phyloP scores from a whole-genome alignment of 257 asterid species.

The Solanum sitiens region DNA sequence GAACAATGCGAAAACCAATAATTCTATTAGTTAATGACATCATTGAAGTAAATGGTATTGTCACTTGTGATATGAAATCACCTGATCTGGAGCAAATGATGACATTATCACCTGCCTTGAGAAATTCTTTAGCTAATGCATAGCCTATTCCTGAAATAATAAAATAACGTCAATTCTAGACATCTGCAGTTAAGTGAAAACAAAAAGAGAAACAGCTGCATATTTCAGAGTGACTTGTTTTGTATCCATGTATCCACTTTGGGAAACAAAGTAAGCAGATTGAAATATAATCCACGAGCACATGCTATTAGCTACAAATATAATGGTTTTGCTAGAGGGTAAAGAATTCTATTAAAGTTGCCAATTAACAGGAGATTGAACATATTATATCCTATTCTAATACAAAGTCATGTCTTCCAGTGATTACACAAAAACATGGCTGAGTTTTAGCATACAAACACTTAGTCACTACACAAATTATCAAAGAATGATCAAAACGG shows the following conservation, averaged over 20 bases:
- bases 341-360: neutral
- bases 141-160: slow-evolving; percentile 75
- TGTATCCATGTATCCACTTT: neutral
- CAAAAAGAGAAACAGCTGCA: neutral
- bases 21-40: neutral
- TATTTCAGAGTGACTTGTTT: neutral
- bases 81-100: slow-evolving; percentile 91
- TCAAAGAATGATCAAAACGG: neutral
- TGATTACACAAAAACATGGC: neutral
- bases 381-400: neutral
- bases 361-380: neutral
- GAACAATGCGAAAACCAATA: neutral
- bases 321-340: neutral
- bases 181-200: neutral
- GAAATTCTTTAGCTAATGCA: slow-evolving; percentile 88
- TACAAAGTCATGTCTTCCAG: neutral
- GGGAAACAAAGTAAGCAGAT: neutral
- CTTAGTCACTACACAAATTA: neutral
- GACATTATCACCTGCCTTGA: slow-evolving; percentile 85
- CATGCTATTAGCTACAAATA: neutral
- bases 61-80: neutral
- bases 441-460: neutral
- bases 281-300: neutral
- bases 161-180: neutral
- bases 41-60: neutral